phyloP scores from a whole-genome alignment of 176 grass and related monocot species.

The Alloteropsis semialata region DNA sequence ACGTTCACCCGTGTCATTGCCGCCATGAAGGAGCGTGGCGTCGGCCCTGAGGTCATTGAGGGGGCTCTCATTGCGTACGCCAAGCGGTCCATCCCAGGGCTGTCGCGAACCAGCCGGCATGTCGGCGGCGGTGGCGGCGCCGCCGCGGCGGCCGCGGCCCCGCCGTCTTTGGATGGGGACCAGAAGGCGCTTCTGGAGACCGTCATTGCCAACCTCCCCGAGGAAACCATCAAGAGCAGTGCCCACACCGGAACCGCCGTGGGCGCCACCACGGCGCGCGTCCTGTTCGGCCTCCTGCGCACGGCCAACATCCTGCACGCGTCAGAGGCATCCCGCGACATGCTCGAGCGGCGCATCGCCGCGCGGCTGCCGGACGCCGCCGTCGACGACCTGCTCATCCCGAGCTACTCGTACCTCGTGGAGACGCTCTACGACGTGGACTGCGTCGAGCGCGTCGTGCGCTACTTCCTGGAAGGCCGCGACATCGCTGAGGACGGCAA shows the following conservation, averaged over 20 bases:
- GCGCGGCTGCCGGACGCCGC: conserved; percentile 65
- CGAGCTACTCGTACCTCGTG: conserved; percentile 91
- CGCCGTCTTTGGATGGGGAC: conserved; percentile 44
- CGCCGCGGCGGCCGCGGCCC: not conserved
- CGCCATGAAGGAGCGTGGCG: conserved; percentile 69
- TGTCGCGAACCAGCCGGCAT: conserved; percentile 68
- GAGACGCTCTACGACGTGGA: conserved; percentile 99
- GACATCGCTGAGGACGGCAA: conserved; percentile 23
- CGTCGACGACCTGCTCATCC: conserved; percentile 88
- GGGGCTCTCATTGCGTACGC: conserved; percentile 84
- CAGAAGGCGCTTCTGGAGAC: conserved; percentile 87
- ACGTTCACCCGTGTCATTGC: conserved; percentile 77
- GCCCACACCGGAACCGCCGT: conserved; percentile 48
- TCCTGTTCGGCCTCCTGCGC: conserved; percentile 88
- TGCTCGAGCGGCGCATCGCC: conserved; percentile 69
- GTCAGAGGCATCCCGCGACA: conserved; percentile 59
- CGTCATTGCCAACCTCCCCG: conserved; percentile 87
- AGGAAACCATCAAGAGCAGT: conserved; percentile 53
- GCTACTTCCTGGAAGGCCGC: conserved; percentile 62
- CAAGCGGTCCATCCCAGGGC: conserved; percentile 80
- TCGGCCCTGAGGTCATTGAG: conserved; percentile 74
- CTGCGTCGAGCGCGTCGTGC: conserved; percentile 76
- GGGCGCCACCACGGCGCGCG: conserved; percentile 58
- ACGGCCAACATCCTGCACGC: conserved; percentile 82
- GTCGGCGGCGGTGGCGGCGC: conserved; percentile 11